Evolutionary conservation across 352 stramenopile genomes (phyloP).

Genomic region (Globisporangium heterothallicum): DNA sequence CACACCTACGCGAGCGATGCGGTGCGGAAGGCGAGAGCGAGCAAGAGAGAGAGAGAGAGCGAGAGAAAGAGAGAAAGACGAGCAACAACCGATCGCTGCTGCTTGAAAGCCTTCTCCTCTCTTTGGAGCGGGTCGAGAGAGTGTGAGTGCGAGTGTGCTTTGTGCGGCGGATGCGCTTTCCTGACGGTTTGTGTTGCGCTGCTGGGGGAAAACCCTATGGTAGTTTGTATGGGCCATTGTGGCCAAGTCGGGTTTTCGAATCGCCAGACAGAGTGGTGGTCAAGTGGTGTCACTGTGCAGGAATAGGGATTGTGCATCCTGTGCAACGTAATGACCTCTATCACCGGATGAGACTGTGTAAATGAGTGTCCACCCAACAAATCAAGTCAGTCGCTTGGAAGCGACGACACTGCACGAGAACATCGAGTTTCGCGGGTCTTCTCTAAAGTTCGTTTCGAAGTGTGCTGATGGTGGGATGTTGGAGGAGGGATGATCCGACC

Average conservation of each 20-base stretch:
- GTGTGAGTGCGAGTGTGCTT: background rate
- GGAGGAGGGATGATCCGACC: constrained; percentile 1
- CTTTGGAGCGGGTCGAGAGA: background rate
- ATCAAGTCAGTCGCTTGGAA: too few relatives aligned
- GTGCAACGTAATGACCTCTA: background rate
- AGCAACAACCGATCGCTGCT: constrained; percentile 17
- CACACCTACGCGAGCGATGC: too few relatives aligned
- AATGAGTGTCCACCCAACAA: constrained; percentile 9
- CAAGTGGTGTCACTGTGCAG: too few relatives aligned
- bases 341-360: background rate
- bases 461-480: background rate
- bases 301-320: background rate
- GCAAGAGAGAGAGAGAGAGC: background rate
- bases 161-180: constrained; percentile 2
- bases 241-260: background rate
- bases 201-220: too few relatives aligned
- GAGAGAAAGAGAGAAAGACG: background rate
- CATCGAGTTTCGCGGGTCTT: background rate
- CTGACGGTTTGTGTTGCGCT: constrained; percentile 1
- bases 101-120: constrained; percentile 7
- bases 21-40: background rate
- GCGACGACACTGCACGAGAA: too few relatives aligned
- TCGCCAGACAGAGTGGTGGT: constrained; percentile 6
- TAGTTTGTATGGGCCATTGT: too few relatives aligned
- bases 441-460: constrained; percentile 4